phyloP scores from a whole-genome alignment of 164 flowering plant species.

The Amborella trichopoda region DNA sequence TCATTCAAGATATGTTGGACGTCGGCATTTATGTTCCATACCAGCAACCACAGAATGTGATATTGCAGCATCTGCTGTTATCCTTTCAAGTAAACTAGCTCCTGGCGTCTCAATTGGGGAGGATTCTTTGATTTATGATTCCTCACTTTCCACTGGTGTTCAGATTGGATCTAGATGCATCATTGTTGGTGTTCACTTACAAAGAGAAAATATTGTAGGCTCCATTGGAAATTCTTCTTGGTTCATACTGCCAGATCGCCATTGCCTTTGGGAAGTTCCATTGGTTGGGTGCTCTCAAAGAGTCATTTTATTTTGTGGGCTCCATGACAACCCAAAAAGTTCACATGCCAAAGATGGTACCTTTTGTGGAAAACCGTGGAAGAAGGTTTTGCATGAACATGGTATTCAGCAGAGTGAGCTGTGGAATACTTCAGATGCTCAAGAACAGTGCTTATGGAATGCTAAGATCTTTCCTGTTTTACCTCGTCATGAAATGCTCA shows the following conservation, averaged over 20 bases:
- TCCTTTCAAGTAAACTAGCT: constrained; percentile 79
- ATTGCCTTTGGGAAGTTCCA: constrained; percentile 99
- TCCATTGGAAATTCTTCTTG: constrained; percentile 19
- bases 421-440: constrained; percentile 33
- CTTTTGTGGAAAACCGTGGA: constrained; percentile 96
- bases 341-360: constrained; percentile 53
- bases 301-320: constrained; percentile 84
- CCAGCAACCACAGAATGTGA: constrained; percentile 93
- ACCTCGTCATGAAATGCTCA: constrained; percentile 63
- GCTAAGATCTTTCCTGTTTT: constrained; percentile 72
- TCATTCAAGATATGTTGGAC: constrained; percentile 64
- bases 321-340: constrained; percentile 89
- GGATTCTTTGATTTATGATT: constrained; percentile 85
- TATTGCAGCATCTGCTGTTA: constrained; percentile 77
- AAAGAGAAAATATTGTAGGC: constrained; percentile 15
- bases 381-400: constrained; percentile 49
- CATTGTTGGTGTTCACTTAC: constrained; percentile 70
- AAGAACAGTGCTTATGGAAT: constrained; percentile 85
- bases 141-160: constrained; percentile 53
- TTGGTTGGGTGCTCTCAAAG: constrained; percentile 44
- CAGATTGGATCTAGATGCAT: constrained; percentile 84
- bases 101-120: constrained; percentile 90
- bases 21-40: constrained; percentile 88
- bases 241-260: constrained; percentile 93
- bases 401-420: constrained; percentile 59